A percentile compares a stretch with the other conserved stretches of the same genome.
phyloP scores from a whole-genome alignment of 768 basidiomycete genomes.

The Serendipita vermifera region DNA sequence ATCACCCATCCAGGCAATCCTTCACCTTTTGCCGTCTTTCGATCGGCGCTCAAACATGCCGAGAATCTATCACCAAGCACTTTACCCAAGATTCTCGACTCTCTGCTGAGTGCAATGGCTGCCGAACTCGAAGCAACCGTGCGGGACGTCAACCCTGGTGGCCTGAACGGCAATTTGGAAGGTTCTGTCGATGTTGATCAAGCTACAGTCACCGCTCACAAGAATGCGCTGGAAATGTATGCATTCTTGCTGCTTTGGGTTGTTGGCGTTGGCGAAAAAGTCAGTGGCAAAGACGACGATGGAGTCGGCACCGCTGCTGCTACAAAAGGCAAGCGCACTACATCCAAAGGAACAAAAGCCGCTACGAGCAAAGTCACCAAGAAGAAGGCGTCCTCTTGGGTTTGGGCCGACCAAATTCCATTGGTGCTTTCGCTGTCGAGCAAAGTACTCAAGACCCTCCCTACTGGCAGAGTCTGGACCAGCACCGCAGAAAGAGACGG shows the following conservation, averaged over 20 bases:
- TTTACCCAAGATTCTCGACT: slow-evolving; percentile 82
- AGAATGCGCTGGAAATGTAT: slow-evolving; percentile 73
- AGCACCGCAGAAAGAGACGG: slow-evolving; percentile 75
- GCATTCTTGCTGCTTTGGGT: slow-evolving; percentile 92
- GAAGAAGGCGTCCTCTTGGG: slow-evolving; percentile 36
- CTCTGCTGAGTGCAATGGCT: slow-evolving; percentile 61
- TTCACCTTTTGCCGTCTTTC: background rate
- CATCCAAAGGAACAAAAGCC: slow-evolving; percentile 46
- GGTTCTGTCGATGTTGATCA: slow-evolving; percentile 30
- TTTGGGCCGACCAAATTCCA: slow-evolving; percentile 69
- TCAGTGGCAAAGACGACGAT: slow-evolving; percentile 41
- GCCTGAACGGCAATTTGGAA: slow-evolving; percentile 19
- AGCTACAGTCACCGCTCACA: slow-evolving; percentile 48
- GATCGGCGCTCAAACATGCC: slow-evolving; percentile 28
- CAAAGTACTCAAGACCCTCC: slow-evolving; percentile 47
- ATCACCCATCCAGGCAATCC: slow-evolving; percentile 43
- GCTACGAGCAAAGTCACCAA: slow-evolving; percentile 20
- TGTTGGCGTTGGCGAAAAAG: slow-evolving; percentile 64
- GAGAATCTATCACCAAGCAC: slow-evolving; percentile 45
- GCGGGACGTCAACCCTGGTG: slow-evolving; percentile 50
- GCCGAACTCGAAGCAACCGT: slow-evolving; percentile 59
- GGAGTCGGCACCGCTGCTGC: slow-evolving; percentile 29
- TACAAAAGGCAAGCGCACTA: slow-evolving; percentile 12
- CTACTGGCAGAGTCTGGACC: slow-evolving; percentile 77
- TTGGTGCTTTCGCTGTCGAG: slow-evolving; percentile 53